A percentile compares a stretch with the other conserved stretches of the same genome.
phyloP scores from a whole-genome alignment of 805 yeast genomes.

The Wickerhamiella cacticola region DNA sequence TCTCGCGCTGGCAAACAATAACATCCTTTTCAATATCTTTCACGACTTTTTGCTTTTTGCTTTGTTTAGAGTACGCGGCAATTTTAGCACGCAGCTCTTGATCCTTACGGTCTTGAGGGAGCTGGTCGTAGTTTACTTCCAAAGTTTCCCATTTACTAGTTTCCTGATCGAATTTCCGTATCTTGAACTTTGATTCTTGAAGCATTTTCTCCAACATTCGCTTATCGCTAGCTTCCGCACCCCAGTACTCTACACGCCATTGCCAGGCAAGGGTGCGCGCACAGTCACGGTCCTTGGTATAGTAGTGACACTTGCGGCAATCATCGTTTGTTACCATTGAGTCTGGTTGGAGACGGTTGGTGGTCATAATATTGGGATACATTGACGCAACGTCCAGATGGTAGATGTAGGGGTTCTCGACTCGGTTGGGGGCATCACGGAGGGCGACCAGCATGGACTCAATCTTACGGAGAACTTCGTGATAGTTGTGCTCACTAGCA shows the following conservation, averaged over 20 bases:
- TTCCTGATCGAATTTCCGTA: conserved; percentile 3
- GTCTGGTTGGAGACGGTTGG: conserved; percentile 94
- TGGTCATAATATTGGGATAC: conserved; percentile 98
- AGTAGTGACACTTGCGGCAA: conserved; percentile 96
- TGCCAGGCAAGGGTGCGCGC: conserved; percentile 90
- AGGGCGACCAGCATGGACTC: conserved; percentile 44
- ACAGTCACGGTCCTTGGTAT: conserved; percentile 87
- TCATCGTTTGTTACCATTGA: conserved; percentile 91
- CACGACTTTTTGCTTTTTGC: conserved; percentile 65
- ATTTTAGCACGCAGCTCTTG: conserved; percentile 60
- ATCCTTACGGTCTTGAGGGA: conserved; percentile 69
- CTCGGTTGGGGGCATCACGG: conserved; percentile 48
- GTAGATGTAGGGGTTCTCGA: conserved; percentile 76
- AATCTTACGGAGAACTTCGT: conserved; percentile 56
- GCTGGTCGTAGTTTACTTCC: conserved; percentile 48
- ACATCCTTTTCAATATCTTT: conserved; percentile 84
- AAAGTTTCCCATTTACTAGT: conserved; percentile 2
- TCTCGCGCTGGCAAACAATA: conserved; percentile 91
- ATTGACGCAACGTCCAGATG: conserved; percentile 98
- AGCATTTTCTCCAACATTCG: conserved; percentile 76
- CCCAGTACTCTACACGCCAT: conserved; percentile 95
- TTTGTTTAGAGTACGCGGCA: conserved; percentile 73
- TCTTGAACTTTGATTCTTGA: conserved; percentile 45
- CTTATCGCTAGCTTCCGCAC: conserved; percentile 85
- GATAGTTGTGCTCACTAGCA: conserved; percentile 60